Conservation (phyloP, 2,329 filamentous ascomycete species). For the Phaeophleospora eucalypticola region DNA sequence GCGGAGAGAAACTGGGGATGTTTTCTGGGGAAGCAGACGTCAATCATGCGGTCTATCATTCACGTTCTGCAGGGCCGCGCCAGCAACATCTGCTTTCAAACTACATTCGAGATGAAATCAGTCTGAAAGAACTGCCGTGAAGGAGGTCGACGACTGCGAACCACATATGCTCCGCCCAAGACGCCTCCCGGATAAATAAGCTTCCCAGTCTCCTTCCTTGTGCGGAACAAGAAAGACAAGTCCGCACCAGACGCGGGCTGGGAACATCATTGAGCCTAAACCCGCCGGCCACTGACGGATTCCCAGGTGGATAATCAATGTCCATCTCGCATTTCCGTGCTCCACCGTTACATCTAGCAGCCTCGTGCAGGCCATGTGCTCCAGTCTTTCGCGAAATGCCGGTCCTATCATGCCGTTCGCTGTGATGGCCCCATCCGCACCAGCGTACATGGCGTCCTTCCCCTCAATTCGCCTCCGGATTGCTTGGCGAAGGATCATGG, state of each 20-base stretch:
- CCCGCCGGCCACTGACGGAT: not conserved
- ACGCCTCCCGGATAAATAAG: not conserved
- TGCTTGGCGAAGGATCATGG: not conserved
- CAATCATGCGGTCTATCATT: too few species aligned
- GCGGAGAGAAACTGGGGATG: not conserved
- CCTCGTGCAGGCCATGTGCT: constrained; percentile 3
- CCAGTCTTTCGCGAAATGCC: not conserved
- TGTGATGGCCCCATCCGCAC: not conserved
- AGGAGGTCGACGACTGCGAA: too few species aligned
- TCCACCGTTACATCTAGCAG: not conserved
- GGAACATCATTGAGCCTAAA: constrained; percentile 3
- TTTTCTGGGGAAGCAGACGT: too few species aligned
- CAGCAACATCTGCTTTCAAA: too few species aligned
- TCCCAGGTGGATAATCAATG: not conserved
- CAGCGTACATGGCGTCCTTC: not conserved
- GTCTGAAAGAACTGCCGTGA: too few species aligned
- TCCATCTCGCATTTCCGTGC: not conserved
- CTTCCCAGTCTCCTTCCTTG: not conserved
- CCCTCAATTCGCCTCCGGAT: constrained; percentile 4
- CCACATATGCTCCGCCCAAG: too few species aligned
- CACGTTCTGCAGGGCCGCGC: too few species aligned
- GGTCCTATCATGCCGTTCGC: not conserved
- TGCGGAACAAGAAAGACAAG: not conserved
- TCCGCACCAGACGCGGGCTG: too few species aligned
- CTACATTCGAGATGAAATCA: too few species aligned